Base-by-base conservation (phyloP, 208 protist genomes). In the Balamuthia mandrillaris region DNA sequence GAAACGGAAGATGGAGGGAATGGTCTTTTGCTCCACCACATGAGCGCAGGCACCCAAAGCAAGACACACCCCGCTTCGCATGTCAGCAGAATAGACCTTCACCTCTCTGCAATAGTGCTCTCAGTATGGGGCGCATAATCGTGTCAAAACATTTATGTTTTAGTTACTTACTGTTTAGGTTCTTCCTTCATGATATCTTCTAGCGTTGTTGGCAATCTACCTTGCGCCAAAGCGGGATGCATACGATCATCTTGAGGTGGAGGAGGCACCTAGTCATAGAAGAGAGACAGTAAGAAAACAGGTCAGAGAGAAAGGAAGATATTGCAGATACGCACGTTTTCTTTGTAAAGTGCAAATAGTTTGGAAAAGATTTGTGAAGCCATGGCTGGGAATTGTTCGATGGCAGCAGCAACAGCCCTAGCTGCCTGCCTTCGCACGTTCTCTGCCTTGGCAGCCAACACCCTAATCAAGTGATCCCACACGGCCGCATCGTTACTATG, bases 281-380 rank as follows among this genome's bases (percentile, higher is more conserved):
- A 5, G 3, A n/a, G 58, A 21, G 18, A 39, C 33, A n/a, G 3
- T 14, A 9, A 16, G 29, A 56, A 12, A 18, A 12, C 7, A 45
- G 39, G 21, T 31, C 3, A 60, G 24, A 60, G 29, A 60, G 10
- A 45, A 3, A 14, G 1, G 3, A 52, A 7, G 2, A 44, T 35
- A 21, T 29, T 16, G 70, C n/a, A n/a, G n/a, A n/a, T 18, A 56
- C 70, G 39, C 29, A 81, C 74, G 39, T 81, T 81, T 33, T 37
- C 35, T 42, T 29, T 81, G 54, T 81, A 63, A n/a, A 81, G 74
- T 18, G 49, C n/a, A 21, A 65, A 81, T 37, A 81, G 74, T 3
- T 81, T 52, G 12, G 39, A n/a, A 18, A 81, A 37, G 10, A 81
- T 42, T 6, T 42, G 12, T 21, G 18, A 24, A 6, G 54, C 63